Evolutionary conservation across 1,139 yeast genomes (phyloP), one percentile per base, ranked within the genome.

Genomic region (Yamadazyma blattariae): DNA sequence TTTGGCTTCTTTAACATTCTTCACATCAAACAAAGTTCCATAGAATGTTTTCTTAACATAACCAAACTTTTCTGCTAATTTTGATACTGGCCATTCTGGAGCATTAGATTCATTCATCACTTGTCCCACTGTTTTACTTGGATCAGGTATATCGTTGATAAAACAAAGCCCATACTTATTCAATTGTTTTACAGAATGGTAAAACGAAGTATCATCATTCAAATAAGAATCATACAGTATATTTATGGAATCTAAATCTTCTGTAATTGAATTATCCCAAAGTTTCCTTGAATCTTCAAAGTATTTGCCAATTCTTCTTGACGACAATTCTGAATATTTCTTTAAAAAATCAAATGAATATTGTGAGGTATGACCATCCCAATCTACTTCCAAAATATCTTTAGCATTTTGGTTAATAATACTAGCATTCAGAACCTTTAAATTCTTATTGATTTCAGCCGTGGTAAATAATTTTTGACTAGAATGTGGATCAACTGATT

Each of bases 1-100:
- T 37, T 73, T 77, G n/a, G 92, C 85, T 9, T 77, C 72, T 30
- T 59, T 57, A 9, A 70, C 71, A 27, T 78, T 76, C 37, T 69
- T 71, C 5, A 85, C 92, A 51, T 85, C 86, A 62, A 87, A 86
- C 3, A 81, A 64, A 2, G 77, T 69, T 1, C 95, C 95, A 50
- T 84, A 84, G 48, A 86, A 82, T 0, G 95, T 85, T 41, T 74
- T 68, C 47, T 81, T 82, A 39, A 85, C 67, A 46, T 84, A 84
- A 1, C 94, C 94, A 37, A 84, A 78, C 39, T 72, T 66, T 32
- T 65, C 58, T 8, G 86, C 92, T 29, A 86, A 60, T 25, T 56
- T 46, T 13, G 61, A 51, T 3, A 70, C 69, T 3, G 75, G 75
- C 75, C 75, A 70, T 16, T 51, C 38, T 1, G 33, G 11, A 7